phyloP scores from a whole-genome alignment of 148 eudicot species.

The Chenopodium album region DNA sequence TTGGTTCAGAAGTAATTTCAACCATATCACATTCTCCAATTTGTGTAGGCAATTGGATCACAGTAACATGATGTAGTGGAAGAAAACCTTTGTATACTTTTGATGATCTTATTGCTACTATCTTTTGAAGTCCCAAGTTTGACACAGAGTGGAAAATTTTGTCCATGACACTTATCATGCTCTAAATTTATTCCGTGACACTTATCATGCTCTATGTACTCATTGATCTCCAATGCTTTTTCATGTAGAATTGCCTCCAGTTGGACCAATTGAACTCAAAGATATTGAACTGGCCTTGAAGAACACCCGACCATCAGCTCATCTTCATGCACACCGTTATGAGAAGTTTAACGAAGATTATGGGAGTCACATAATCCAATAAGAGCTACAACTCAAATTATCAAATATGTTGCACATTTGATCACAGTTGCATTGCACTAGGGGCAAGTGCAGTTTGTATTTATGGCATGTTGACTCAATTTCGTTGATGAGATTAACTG shows the following conservation, averaged over 20 bases:
- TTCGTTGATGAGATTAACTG: not conserved
- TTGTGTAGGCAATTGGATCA: not conserved
- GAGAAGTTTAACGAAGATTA: conserved; percentile 86
- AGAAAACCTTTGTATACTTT: not conserved
- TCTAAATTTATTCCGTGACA: not conserved
- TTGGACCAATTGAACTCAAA: conserved; percentile 67
- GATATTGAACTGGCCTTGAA: conserved; percentile 79
- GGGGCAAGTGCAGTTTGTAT: not conserved
- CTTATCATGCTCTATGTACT: not conserved
- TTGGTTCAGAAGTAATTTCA: no score
- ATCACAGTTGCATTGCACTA: not conserved
- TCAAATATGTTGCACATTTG: not conserved
- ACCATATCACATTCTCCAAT: no score
- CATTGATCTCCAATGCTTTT: not conserved
- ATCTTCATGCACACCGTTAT: conserved; percentile 84
- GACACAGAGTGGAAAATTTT: not conserved
- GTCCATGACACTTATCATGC: not conserved
- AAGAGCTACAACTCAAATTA: conserved; percentile 18
- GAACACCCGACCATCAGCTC: conserved; percentile 96
- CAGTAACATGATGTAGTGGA: not conserved
- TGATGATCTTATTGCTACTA: not conserved
- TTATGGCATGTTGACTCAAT: not conserved
- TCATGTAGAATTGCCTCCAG: conserved; percentile 77
- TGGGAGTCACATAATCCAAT: conserved; percentile 83
- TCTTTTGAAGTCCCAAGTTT: not conserved